phyloP scores from a whole-genome alignment of 371 early-diverging fungal genomes.

The Apophysomyces ossiformis region DNA sequence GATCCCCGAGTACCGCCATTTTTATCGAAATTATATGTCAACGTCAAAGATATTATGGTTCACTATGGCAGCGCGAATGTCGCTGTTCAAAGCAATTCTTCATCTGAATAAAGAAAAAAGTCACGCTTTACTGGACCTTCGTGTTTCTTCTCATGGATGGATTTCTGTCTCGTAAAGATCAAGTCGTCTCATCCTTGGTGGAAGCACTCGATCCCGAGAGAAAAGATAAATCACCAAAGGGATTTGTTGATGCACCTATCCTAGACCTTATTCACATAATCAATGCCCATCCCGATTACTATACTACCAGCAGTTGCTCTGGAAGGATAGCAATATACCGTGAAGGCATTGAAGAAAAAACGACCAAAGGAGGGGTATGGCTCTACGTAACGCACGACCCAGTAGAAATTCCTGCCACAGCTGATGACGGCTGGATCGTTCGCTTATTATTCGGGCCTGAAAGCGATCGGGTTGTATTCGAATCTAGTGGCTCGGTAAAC shows the following conservation, averaged over 20 bases:
- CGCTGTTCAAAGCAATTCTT: conserved; percentile 4
- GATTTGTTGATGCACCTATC: conserved; percentile 65
- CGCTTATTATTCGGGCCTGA: conserved; percentile 45
- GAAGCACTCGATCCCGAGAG: conserved; percentile 57
- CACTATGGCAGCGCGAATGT: conserved; percentile 51
- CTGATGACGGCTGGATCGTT: conserved; percentile 35
- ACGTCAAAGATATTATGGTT: conserved; percentile 52
- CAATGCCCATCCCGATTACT: conserved; percentile 59
- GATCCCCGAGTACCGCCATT: conserved; percentile 31
- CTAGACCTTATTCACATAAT: conserved; percentile 57
- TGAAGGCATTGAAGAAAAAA: conserved; percentile 41
- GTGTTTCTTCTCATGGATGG: conserved; percentile 3
- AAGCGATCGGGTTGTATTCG: conserved; percentile 30
- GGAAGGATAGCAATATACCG: conserved; percentile 64
- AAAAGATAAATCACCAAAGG: conserved; percentile 68
- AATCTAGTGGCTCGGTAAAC: conserved; percentile 15
- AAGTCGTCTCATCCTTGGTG: conserved; percentile 51
- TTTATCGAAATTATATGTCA: conserved; percentile 50
- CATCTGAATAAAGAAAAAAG: background rate
- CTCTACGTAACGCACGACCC: conserved; percentile 66
- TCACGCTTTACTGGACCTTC: background rate
- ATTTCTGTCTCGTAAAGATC: conserved; percentile 37
- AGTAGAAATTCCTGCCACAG: conserved; percentile 41
- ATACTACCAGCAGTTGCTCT: conserved; percentile 67
- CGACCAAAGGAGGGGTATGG: conserved; percentile 66